These are phyloP conservation scores for Scheffersomyces illinoinensis DNA, from an alignment of 1,139 yeast genomes.

Conservation along the genomic window DNA sequence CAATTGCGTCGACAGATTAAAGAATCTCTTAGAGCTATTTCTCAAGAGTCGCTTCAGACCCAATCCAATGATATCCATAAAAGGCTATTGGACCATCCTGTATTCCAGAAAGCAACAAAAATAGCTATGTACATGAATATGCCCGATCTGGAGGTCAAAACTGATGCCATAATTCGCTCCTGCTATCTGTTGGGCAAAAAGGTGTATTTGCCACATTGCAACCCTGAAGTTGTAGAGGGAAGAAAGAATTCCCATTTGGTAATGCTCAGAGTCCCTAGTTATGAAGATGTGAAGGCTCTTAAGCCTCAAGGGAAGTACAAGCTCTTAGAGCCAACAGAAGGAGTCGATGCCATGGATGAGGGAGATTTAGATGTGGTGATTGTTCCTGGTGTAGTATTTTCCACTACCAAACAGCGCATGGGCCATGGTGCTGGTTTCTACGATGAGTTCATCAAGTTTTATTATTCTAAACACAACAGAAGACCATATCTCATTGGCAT, in stretches of 20 bases:
- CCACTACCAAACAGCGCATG: constrained; percentile 53
- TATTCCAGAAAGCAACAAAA: constrained; percentile 43
- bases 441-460: constrained; percentile 70
- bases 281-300: constrained; percentile 45
- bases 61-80: constrained; percentile 22
- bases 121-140: constrained; percentile 69
- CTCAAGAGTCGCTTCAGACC: constrained; percentile 6
- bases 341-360: constrained; percentile 32
- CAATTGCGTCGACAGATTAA: constrained; percentile 11
- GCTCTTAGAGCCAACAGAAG: constrained; percentile 64
- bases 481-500: constrained; percentile 60
- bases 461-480: constrained; percentile 29
- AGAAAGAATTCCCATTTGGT: constrained; percentile 51
- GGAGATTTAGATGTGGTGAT: constrained; percentile 67
- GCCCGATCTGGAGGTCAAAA: constrained; percentile 63
- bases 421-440: constrained; percentile 97
- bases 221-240: constrained; percentile 15
- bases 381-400: constrained; percentile 86
- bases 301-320: constrained; percentile 69
- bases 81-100: constrained; percentile 31
- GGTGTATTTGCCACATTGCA: constrained; percentile 57
- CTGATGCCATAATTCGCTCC: constrained; percentile 46
- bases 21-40: constrained; percentile 3
- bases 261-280: constrained; percentile 52
- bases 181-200: constrained; percentile 47